Evolutionary conservation across 306 rosid species (phyloP).

Genomic region (Astragalus membranaceus): DNA sequence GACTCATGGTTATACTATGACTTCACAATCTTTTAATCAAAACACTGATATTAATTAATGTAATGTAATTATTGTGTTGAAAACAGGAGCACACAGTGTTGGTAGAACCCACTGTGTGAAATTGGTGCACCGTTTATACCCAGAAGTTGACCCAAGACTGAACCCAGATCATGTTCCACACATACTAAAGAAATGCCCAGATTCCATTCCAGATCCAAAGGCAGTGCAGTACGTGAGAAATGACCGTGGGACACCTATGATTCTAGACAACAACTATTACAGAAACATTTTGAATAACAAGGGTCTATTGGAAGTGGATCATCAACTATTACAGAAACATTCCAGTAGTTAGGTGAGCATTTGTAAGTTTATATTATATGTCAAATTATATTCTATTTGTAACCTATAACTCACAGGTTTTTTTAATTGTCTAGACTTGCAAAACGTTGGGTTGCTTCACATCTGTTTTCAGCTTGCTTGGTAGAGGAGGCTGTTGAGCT

Average conservation of each 20-base stretch:
- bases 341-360: too few relatives aligned
- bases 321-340: too few relatives aligned
- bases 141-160: conserved; percentile 73
- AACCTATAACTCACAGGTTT: too few relatives aligned
- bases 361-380: too few relatives aligned
- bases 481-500: too few relatives aligned
- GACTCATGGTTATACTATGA: neutral
- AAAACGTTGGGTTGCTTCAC: too few relatives aligned
- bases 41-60: neutral
- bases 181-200: conserved; percentile 96
- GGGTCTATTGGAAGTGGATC: conserved; percentile 77
- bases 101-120: conserved; percentile 96
- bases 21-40: too few relatives aligned
- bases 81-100: conserved; percentile 88
- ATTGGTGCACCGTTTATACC: conserved; percentile 93
- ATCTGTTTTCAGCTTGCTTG: too few relatives aligned
- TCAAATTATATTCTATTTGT: too few relatives aligned
- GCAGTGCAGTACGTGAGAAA: conserved; percentile 95
- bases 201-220: conserved; percentile 82
- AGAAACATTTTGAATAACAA: conserved; percentile 91
- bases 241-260: conserved; percentile 95
- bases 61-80: neutral
- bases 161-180: conserved; percentile 79
- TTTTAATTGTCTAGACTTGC: too few relatives aligned
- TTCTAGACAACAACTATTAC: conserved; percentile 90